Evolutionary conservation across 2,329 filamentous ascomycete species (phyloP), one percentile per base, ranked within the genome.

Genomic region (Tolypocladium album): DNA sequence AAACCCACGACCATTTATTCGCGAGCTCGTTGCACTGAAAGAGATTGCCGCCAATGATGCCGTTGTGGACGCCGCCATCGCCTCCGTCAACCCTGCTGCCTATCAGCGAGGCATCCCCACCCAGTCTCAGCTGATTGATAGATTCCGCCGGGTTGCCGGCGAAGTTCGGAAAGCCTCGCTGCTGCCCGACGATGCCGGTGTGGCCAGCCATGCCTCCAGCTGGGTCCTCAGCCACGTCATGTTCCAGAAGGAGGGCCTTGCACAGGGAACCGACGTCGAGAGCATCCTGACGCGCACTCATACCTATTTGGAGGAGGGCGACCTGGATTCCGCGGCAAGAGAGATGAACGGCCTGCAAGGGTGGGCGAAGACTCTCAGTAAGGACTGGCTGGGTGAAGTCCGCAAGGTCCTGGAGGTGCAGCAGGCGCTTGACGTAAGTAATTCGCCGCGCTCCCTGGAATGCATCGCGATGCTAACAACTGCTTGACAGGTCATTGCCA

Each of bases 111-210:
- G 94, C 61, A 87, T 99, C 61, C 86, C 92, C 31, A 91, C 89
- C 17, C 80, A 89, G 0, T 82, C 92, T 27, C 90, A 95, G 74
- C 85, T 99, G 40, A 89, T 97, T 66, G 94, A 99, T 76, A 88
- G 94, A 64, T 99, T 99, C 87, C 88, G 94, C 52, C 89, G 92
- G 57, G 94, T 99, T 20, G 90, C 94, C 2, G 79, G 80, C 60
- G 94, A 99, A 77, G 94, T 99, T 47, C 86, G 94, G 72, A 99
- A 99, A 80, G 94, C 94, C 24, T 88, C 89, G 53, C 82, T 99
- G 57, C 82, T 99, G 20, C 94, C 94, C 17, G 92, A 96, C 65
- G 89, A 97, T 69, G 94, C 94, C 0, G 94, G 94, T 66, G 89
- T 99, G 34, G 93, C 94, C 24, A 94, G 89, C 69, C 94, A 99